Evolutionary conservation across 2,329 filamentous ascomycete genomes (phyloP).

Genomic region (Botryosphaeria dothidea): DNA sequence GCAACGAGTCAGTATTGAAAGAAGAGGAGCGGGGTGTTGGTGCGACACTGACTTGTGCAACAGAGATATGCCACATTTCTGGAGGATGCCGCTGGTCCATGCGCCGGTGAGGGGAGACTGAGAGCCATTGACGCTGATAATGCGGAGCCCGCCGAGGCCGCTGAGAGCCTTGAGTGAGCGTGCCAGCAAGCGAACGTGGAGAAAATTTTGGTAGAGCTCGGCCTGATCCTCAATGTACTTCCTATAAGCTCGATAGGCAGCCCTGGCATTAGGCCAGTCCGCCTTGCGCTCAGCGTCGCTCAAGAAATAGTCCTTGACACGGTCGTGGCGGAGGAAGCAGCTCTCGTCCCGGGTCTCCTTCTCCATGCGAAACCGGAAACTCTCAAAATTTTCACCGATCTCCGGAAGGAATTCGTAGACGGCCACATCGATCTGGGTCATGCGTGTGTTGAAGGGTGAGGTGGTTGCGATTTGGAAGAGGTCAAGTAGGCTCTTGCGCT

Average conservation of each 20-base stretch:
- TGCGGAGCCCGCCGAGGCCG: neutral
- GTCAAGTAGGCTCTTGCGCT: slow-evolving; percentile 20
- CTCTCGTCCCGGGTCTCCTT: neutral
- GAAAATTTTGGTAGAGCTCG: neutral
- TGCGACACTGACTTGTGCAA: neutral
- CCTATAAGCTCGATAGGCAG: slow-evolving; percentile 1
- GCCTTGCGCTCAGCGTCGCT: neutral
- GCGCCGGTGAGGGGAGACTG: slow-evolving; percentile 9
- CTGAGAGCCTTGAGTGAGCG: neutral
- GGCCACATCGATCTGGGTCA: neutral
- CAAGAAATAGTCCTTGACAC: neutral
- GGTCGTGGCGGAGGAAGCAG: slow-evolving; percentile 6
- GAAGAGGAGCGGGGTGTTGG: neutral
- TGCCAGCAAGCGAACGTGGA: slow-evolving; percentile 5
- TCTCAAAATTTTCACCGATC: neutral
- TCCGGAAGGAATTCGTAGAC: slow-evolving; percentile 1
- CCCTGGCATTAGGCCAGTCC: neutral
- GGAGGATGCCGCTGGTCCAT: neutral
- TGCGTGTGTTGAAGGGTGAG: neutral
- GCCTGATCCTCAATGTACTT: neutral
- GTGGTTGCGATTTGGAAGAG: slow-evolving; percentile 17
- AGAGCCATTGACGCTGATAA: neutral
- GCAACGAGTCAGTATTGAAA: neutral
- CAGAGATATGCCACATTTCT: neutral
- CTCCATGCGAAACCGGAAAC: slow-evolving; percentile 2